Base-by-base conservation (phyloP, 352 stramenopile species). In the Pythium insidiosum region DNA sequence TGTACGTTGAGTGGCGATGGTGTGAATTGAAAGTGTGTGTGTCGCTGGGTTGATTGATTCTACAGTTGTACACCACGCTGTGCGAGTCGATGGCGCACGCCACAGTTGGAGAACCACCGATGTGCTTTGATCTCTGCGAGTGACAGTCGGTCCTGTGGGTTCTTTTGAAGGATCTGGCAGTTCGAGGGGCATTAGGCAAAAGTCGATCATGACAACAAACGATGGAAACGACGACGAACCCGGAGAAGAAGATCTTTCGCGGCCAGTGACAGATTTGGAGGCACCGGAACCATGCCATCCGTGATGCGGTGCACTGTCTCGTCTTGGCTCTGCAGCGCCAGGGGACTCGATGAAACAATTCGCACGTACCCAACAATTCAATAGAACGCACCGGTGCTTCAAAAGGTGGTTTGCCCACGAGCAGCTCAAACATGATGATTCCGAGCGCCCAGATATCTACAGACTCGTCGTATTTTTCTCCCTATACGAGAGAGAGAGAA, bases 381-480 rank as follows among this genome's bases (percentile, higher is more conserved):
- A 16, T 18, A n/a, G 12, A 21, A 50, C 68, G 25, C 65, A 92
- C 77, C 25, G 76, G 75, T 15, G 95, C 89, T 58, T 99, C 96
- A 68, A 99, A 99, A 5, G 97, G 96, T 18, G 97, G 96, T 12
- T 75, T 80, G 15, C 97, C 97, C 19, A 97, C 88, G 1, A 99
- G 61, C 30, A 99, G 95, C 68, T 99, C 97, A 61, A 96, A 99
- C 50, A 98, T 90, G 18, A 99, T 84, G 30, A 99, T 95, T 12
- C 97, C 97, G 18, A 99, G 69, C n/a, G 80, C 90, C 97, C 97
- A 99, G 52, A 98, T 96, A 58, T 99, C 97, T n/a, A 99, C 96
- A 21, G 86, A 95, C 47, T 98, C 83, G 56, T 99, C 93, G 63
- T 99, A 97, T 47, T 97, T 94, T 50, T 95, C 86, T 44, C 94